phyloP scores from a whole-genome alignment of 1,284 basidiomycete species.

The Trichosporon coremiiforme region DNA sequence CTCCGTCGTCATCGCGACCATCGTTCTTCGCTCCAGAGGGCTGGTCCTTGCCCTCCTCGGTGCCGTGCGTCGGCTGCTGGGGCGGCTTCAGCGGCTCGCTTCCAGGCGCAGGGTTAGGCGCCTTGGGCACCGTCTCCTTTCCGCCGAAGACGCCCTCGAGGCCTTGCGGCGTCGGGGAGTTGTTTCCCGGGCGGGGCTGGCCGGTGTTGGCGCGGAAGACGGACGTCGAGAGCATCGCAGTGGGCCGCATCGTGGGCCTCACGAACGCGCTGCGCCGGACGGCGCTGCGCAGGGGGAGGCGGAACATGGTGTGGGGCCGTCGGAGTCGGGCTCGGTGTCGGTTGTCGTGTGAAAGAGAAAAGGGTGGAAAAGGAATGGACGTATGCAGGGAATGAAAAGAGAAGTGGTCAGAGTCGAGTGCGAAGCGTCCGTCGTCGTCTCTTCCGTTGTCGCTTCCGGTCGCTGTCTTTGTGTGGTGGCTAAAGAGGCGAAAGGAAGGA shows the following conservation, averaged over 20 bases:
- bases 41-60: slow-evolving; percentile 38
- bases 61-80: slow-evolving; percentile 41
- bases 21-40: slow-evolving; percentile 28
- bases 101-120: slow-evolving; percentile 9
- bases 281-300: slow-evolving; percentile 23
- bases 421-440: slow-evolving; percentile 2
- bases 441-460: neutral
- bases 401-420: neutral
- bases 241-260: slow-evolving; percentile 31
- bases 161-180: slow-evolving; percentile 47
- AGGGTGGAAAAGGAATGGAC: neutral
- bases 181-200: slow-evolving; percentile 42
- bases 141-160: slow-evolving; percentile 52
- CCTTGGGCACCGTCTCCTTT: slow-evolving; percentile 13
- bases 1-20: slow-evolving; percentile 35
- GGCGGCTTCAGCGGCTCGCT: slow-evolving; percentile 21
- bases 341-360: neutral
- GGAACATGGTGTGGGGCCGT: slow-evolving; percentile 22
- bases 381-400: slow-evolving; percentile 14
- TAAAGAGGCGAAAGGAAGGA: neutral
- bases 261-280: slow-evolving; percentile 14
- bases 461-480: neutral
- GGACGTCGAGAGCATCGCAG: slow-evolving; percentile 26
- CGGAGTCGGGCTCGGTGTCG: neutral
- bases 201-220: slow-evolving; percentile 27